Evolutionary conservation across 208 protist genomes (phyloP), one percentile per base, ranked within the genome.

Genomic region (Leishmania lainsoni): DNA sequence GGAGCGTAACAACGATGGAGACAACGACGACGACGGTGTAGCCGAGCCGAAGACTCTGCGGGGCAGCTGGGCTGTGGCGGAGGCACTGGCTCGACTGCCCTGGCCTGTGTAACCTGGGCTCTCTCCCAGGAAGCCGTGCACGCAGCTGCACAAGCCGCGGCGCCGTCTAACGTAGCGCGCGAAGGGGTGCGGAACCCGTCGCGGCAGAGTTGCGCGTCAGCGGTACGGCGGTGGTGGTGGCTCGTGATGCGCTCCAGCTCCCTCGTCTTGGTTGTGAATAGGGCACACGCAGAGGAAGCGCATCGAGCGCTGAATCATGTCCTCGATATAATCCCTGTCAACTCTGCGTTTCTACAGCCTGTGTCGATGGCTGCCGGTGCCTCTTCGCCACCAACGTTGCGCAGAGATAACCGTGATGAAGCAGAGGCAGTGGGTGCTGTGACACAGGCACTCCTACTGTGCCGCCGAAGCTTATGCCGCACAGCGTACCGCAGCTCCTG

Each of bases 201-300:
- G 26, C 51, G 32, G 48, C 45, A 51, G 35, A 6, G 79, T 26
- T 20, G 56, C 32, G 20, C 29, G 61, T 39, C 63, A 35, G 42
- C 68, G 76, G 75, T 69, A 66, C 82, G 82, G 78, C 76, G 78
- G 74, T 89, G 83, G 86, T 90, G 87, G 87, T 78, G 83, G 82
- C 78, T 87, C 65, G 70, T 86, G 45, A 71, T 90, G 79, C 83
- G 82, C 49, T 84, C 75, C 35, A 80, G 86, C 61, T 75, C 72
- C 4, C 77, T 90, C 26, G 87, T 90, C 20, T 68, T 77, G 8
- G 77, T 74, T 16, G 78, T 90, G 42, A 90, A 90, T 73, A 32
- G 76, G 14, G 69, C 52, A 4, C 79, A 90, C 32, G 56, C 59
- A 32, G 87, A 84, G 35, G 70, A 56, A 52, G 72, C 52, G 52